phyloP scores from a whole-genome alignment of 2,329 filamentous ascomycete species.

The Colletotrichum scovillei region DNA sequence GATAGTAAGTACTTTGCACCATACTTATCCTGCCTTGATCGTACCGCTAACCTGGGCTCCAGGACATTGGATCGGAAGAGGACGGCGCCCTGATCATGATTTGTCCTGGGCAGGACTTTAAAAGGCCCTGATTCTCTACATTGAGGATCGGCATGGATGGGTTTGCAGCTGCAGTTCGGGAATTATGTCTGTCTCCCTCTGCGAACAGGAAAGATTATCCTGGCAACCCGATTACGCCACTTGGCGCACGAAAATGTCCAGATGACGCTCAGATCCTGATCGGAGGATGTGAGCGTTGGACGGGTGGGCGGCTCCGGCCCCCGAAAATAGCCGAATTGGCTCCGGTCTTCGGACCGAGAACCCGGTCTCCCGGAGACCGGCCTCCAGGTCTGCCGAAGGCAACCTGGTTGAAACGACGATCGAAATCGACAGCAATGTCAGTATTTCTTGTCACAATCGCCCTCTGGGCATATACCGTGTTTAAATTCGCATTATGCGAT shows the following conservation, averaged over 20 bases:
- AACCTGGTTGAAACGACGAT: neutral
- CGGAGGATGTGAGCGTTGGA: constrained; percentile 5
- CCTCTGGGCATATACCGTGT: no score
- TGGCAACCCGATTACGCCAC: constrained; percentile 7
- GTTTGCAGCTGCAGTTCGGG: constrained; percentile 4
- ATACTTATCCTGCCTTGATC: neutral
- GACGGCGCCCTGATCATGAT: neutral
- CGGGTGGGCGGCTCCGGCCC: neutral
- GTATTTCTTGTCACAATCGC: neutral
- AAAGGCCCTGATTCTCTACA: constrained; percentile 43
- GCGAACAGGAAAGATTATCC: neutral
- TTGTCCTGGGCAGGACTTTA: constrained; percentile 51
- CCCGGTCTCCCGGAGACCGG: no score
- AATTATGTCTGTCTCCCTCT: neutral
- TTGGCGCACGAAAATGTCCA: constrained; percentile 17
- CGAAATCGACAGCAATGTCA: neutral
- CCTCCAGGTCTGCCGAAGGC: neutral
- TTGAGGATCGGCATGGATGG: constrained; percentile 3
- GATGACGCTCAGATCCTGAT: neutral
- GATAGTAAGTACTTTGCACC: neutral
- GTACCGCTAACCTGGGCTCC: neutral
- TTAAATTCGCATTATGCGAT: no score
- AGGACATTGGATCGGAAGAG: constrained; percentile 1
- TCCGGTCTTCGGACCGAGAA: neutral
- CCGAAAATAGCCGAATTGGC: neutral